Percentiles rank a stretch among this genome's conserved stretches.
Evolutionary conservation across 441 rosid species (phyloP).

Genomic region (Eruca vesicaria): DNA sequence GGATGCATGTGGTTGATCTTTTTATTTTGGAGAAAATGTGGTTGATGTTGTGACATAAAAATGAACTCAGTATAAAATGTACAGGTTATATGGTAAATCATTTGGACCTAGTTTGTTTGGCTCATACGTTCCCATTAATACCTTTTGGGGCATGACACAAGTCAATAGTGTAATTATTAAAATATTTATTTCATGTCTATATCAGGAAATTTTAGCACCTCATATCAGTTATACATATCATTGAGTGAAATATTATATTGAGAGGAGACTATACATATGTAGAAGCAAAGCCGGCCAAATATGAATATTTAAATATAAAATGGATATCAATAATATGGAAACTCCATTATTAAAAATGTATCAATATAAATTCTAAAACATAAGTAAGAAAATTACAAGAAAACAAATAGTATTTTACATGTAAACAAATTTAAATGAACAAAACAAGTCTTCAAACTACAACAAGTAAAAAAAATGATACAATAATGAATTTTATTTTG

Average conservation of each 20-base stretch:
- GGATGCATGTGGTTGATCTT: conserved; percentile 23
- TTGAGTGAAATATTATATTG: conserved; percentile 10
- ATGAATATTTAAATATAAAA: conserved; percentile 8
- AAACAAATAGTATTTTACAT: conserved; percentile 26
- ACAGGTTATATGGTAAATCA: conserved; percentile 25
- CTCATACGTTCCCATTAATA: conserved; percentile 25
- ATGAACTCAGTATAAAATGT: not conserved
- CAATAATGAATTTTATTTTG: not conserved
- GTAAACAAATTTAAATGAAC: not conserved
- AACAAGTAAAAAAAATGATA: not conserved
- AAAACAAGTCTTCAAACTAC: conserved; percentile 1
- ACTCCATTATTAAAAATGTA: conserved; percentile 1
- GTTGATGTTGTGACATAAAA: conserved; percentile 18
- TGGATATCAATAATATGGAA: conserved; percentile 30
- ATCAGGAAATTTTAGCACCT: conserved; percentile 31
- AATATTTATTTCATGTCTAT: conserved; percentile 23
- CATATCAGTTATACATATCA: conserved; percentile 24
- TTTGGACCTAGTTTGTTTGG: conserved; percentile 29
- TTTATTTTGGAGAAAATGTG: too few species aligned
- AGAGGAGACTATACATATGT: conserved; percentile 15
- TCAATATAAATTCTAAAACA: not conserved
- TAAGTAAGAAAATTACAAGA: not conserved
- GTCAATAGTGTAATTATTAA: conserved; percentile 24
- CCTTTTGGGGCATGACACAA: conserved; percentile 37
- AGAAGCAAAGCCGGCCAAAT: conserved; percentile 19